Evolutionary conservation across 73 alveolate genomes (phyloP).

Genomic region (Symbiodinium pilosum): DNA sequence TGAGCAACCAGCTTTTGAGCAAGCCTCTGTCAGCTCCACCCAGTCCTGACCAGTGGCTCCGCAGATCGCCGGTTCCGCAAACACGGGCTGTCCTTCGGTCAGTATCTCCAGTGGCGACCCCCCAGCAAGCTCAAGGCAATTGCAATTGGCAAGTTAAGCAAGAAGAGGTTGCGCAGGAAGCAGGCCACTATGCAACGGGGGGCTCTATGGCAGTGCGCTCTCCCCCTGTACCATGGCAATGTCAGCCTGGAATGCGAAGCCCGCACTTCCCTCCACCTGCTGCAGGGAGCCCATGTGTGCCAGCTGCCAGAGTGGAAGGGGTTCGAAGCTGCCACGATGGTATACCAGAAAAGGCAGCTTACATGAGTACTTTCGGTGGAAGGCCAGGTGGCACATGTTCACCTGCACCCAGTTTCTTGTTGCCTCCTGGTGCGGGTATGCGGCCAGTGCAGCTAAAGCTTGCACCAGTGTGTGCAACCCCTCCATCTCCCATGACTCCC

Average conservation of each 20-base stretch:
- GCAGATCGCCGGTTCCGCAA: not conserved
- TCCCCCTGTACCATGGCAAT: not conserved
- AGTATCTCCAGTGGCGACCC: not conserved
- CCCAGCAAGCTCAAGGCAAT: not conserved
- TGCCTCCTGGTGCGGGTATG: not conserved
- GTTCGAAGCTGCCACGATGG: conserved; percentile 25
- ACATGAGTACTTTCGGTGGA: not conserved
- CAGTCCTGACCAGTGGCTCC: not conserved
- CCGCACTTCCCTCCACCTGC: not conserved
- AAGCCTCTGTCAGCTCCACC: not conserved
- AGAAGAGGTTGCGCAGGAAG: not conserved
- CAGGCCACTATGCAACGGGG: not conserved
- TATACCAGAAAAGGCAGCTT: not conserved
- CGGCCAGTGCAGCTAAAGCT: not conserved
- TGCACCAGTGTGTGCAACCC: not conserved
- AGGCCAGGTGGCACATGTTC: conserved; percentile 45
- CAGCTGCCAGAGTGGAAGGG: not conserved
- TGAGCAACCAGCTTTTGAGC: not conserved
- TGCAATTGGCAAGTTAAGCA: not conserved
- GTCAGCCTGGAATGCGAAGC: not conserved
- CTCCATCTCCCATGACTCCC: not conserved
- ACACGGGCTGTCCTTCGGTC: not conserved
- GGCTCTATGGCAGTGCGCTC: not conserved
- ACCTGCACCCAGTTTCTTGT: conserved; percentile 33
- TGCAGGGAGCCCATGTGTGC: not conserved